Evolutionary conservation across 768 basidiomycete species (phyloP).

Genomic region (Russula olivacea): DNA sequence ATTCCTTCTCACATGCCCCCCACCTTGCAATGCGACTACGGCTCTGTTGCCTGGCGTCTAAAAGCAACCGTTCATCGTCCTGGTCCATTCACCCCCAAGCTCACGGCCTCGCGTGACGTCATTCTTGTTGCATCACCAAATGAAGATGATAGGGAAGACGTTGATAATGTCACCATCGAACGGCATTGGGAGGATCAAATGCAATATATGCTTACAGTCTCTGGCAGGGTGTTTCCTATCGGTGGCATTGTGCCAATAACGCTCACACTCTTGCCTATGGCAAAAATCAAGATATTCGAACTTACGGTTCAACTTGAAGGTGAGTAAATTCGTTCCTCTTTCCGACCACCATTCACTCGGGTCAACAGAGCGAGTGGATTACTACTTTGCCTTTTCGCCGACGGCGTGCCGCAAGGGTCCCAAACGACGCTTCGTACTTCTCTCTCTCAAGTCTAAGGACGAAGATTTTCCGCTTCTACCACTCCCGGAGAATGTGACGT

Average conservation of each 20-base stretch:
- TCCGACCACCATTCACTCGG: neutral
- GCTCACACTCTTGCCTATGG: constrained; percentile 74
- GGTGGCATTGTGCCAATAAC: constrained; percentile 78
- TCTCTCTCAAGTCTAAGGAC: constrained; percentile 6
- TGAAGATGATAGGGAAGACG: constrained; percentile 82
- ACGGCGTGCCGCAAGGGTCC: constrained; percentile 66
- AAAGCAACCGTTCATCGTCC: constrained; percentile 81
- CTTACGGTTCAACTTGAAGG: constrained; percentile 77
- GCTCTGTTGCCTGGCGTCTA: constrained; percentile 71
- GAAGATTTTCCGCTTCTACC: constrained; percentile 47
- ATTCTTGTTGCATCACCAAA: constrained; percentile 66
- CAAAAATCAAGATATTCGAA: constrained; percentile 76
- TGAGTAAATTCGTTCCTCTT: constrained; percentile 31
- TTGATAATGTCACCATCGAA: constrained; percentile 74
- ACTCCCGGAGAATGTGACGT: constrained; percentile 51
- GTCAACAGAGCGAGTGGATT: constrained; percentile 71
- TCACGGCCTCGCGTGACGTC: constrained; percentile 66
- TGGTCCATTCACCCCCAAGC: constrained; percentile 68
- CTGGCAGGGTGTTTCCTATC: constrained; percentile 73
- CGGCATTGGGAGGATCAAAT: constrained; percentile 87
- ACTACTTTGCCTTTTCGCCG: constrained; percentile 70
- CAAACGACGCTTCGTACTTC: constrained; percentile 26
- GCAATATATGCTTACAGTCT: constrained; percentile 70
- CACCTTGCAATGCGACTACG: constrained; percentile 65
- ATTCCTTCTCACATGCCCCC: constrained; percentile 80